Base-by-base conservation (phyloP, 495 filamentous ascomycete genomes). In the Xylona heveae region DNA sequence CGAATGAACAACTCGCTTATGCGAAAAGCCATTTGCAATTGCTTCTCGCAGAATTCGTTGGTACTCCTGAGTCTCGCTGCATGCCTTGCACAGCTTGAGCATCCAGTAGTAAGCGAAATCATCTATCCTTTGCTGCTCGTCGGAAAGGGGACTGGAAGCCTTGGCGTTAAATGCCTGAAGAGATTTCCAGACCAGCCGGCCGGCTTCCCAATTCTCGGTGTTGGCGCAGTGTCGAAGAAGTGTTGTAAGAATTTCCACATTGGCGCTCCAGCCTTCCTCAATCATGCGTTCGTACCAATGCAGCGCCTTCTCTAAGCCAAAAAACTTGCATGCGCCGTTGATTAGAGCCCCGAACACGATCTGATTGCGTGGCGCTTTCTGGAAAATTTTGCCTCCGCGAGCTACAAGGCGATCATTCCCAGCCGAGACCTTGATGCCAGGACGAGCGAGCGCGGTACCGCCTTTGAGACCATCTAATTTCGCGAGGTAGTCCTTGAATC, bases 401-500 rank as follows among this genome's bases (percentile, higher is more conserved):
- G 12, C 21, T 17, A 16, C 12, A 23, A 14, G 10, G 7, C 23
- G 8, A 25, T 25, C 13, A 7, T 25, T 13, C 13, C 13, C 13
- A 13, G 23, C 13, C 7, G 8, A 13, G 23, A 25, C 7, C n/a
- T n/a, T 25, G 13, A 25, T 7, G 8, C 23, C 23, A 13, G 23
- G 13, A 25, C 8, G 23, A 8, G 7, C 23, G 23, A 13, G 23
- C 13, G 8, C 23, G 23, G n/a, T 18, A 36, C 36, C 8, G 19
- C 42, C 26, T 25, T 42, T 42, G 16, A 35, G 28, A 12, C 52
- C 54, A 25, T 51, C 40, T 46, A 71, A 53, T 6, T 52, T 49
- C 16, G 39, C 38, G 14, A 62, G 26, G 7, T 58, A 41, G 9
- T 42, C 36, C 16, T 44, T 45, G 30, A 69, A 59, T 3, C 54